Evolutionary conservation across 1,284 basidiomycete species (phyloP), one percentile per base, ranked within the genome.

Genomic region (Volvariella surrecta): DNA sequence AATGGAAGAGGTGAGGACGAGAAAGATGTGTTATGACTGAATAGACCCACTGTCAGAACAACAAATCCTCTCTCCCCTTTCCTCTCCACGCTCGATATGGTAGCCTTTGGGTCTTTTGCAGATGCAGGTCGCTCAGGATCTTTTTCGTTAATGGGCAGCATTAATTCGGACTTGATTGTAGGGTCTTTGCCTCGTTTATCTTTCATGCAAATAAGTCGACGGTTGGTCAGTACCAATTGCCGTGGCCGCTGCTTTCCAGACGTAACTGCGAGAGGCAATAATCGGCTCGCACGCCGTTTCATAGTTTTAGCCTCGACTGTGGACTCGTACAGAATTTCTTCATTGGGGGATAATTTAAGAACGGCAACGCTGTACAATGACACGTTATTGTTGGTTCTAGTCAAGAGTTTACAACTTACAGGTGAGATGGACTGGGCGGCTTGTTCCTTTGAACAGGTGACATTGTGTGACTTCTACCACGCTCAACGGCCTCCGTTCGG

Each of bases 41-140:
- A 43, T 45, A 16, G 18, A 64, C 68, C 52, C 47, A 82, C 79
- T 40, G 78, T 79, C 53, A 79, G 57, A 31, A 82, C 64, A n/a
- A 75, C 70, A 55, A 83, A 80, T 54, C 78, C 76, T 32, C 71
- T 62, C 42, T 76, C 76, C 39, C 74, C 64, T 52, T 79, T 79
- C 30, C 65, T 54, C 45, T 73, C 73, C 1, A 75, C 73, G 19
- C 68, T 66, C 4, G 66, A 63, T 9, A 82, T 59, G 34, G 68
- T 58, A 15, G 57, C 57, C 39, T 61, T 61, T 3, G 57, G 56
- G 32, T 67, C 67, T 46, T 60, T 67, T 34, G 61, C 62, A 45
- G 58, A 66, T n/a, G 65, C 67, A 49, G 60, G 67, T 35, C 46
- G 59, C 50, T 51, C 53, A 43, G 61, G 52, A 28, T 28, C 24